phyloP scores from a whole-genome alignment of 2,329 filamentous ascomycete genomes.

The Ophiocordyceps robertsii region DNA sequence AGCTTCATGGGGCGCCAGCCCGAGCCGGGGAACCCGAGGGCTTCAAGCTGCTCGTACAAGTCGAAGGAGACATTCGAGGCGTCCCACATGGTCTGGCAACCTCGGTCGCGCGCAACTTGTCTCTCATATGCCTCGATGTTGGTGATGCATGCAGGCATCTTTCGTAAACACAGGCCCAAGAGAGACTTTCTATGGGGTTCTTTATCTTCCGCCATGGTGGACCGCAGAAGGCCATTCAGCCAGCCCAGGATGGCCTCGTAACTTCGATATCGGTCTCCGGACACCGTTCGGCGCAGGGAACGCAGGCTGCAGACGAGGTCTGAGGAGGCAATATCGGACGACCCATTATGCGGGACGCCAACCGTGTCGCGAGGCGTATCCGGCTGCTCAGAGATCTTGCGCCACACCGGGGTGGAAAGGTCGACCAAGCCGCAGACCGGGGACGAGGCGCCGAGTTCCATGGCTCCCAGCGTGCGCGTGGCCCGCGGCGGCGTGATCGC shows the following conservation, averaged over 20 bases:
- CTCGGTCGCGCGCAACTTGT: conserved; percentile 8
- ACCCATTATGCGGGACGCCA: neutral
- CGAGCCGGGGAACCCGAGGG: conserved; percentile 11
- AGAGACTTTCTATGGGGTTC: conserved; percentile 17
- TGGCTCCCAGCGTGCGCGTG: conserved; percentile 14
- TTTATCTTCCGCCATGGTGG: conserved; percentile 9
- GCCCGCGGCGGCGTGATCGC: conserved; percentile 12
- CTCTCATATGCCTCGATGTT: conserved; percentile 20
- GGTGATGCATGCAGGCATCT: conserved; percentile 14
- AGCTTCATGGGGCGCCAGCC: conserved; percentile 22
- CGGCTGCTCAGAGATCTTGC: conserved; percentile 12
- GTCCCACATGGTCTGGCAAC: conserved; percentile 12
- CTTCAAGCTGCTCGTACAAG: conserved; percentile 21
- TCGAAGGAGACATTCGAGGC: conserved; percentile 13
- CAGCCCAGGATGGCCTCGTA: conserved; percentile 20
- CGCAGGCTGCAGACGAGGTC: conserved; percentile 10
- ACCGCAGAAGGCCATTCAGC: conserved; percentile 14
- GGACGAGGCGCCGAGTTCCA: conserved; percentile 14
- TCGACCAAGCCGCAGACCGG: conserved; percentile 12
- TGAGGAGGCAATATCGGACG: neutral
- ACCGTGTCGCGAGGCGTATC: neutral
- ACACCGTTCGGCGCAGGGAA: conserved; percentile 9
- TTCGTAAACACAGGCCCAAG: conserved; percentile 22
- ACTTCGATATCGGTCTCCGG: conserved; percentile 13
- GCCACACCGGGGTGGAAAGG: conserved; percentile 15